phyloP scores from a whole-genome alignment of 1,139 yeast species.

The Citeromyces siamensis region DNA sequence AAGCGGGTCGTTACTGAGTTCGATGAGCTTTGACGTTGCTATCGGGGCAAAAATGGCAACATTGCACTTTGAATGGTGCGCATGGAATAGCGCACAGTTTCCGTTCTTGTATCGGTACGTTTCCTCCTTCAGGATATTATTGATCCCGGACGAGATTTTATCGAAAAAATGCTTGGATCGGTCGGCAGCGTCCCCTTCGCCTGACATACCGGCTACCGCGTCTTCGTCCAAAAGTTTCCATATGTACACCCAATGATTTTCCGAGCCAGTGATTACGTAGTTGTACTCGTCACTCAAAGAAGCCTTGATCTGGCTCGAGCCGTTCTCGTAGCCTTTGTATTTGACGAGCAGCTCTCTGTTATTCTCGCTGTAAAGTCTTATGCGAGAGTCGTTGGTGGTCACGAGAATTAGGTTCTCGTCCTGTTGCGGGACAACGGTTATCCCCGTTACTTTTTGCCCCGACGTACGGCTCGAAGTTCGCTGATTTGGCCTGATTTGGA shows the following conservation, averaged over 20 bases:
- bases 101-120: conserved; percentile 26
- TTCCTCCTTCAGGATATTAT: conserved; percentile 16
- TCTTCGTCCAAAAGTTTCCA: conserved; percentile 30
- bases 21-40: conserved; percentile 50
- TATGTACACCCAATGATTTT: conserved; percentile 59
- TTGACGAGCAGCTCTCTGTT: conserved; percentile 48
- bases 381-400: conserved; percentile 73
- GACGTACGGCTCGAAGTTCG: conserved; percentile 23
- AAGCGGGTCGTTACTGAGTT: conserved; percentile 67
- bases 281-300: conserved; percentile 41
- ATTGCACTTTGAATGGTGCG: conserved; percentile 64
- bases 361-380: conserved; percentile 52
- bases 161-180: conserved; percentile 7
- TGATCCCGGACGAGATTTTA: conserved; percentile 7
- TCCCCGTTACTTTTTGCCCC: conserved; percentile 41
- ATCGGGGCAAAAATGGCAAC: conserved; percentile 73
- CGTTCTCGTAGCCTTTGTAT: conserved; percentile 64
- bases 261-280: conserved; percentile 47
- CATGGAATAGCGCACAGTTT: conserved; percentile 60
- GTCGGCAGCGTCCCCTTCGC: conserved; percentile 6
- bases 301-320: conserved; percentile 62
- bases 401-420: conserved; percentile 16
- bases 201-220: conserved; percentile 8
- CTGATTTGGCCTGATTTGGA: conserved; percentile 31
- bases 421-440: conserved; percentile 21